Evolutionary conservation across 208 protist genomes (phyloP), one percentile per base, ranked within the genome.

Genomic region (Wallacemonas rigidus): DNA sequence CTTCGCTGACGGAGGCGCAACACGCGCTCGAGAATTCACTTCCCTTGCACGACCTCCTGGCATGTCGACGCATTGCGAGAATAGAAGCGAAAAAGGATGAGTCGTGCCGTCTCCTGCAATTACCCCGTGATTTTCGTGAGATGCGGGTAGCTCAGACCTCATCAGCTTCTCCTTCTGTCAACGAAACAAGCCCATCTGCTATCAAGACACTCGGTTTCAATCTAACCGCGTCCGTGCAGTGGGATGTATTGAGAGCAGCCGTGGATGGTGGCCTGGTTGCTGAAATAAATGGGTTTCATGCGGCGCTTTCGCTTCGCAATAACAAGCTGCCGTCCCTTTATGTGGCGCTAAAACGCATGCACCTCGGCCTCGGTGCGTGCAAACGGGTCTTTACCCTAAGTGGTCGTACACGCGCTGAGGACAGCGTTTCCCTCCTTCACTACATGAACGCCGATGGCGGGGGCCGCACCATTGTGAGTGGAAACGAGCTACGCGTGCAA

Each of bases 41-140:
- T 50, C 62, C 76, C 58, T 48, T 81, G n/a, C 45, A 58, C 14
- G 62, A 72, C 67, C 50, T 81, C 40, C 62, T 81, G 62, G 71
- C 72, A 26, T 50, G 74, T 60, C 62, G 76, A 53, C 50, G 75
- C 53, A 39, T 72, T 47, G 71, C 76, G 5, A 45, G 60, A 26
- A 4, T 3, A n/a, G 60, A 65, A 39, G 60, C 60, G 6, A 65
- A 65, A 35, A 65, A 65, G 26, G 43, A 44, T 3, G 12, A 9
- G 12, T 14, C 12, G 9, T 38, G 35, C 9, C 36, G 60, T 5
- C 12, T 65, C 17, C 12, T 12, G 4, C 6, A 15, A 35, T 38
- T 65, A 8, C 60, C 60, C 7, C 60, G 60, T 14, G 60, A 65
- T 35, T 65, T 65, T 36, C 60, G 60, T 11, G 60, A 65, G 40